Evolutionary conservation across 106 monocot species (phyloP).

Genomic region (Dendrobium huoshanense): DNA sequence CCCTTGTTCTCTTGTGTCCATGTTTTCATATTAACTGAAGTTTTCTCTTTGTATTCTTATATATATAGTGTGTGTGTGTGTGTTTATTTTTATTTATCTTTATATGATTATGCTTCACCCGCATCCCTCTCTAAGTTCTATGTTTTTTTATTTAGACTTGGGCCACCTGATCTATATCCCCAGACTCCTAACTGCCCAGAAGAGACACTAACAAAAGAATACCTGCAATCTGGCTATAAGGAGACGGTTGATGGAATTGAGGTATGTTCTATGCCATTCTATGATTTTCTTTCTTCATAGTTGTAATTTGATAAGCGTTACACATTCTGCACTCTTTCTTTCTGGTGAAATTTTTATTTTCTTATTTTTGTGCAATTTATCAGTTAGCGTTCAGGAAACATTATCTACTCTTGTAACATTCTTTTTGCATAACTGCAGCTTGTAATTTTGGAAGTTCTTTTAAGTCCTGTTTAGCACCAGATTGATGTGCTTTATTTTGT

Average conservation of each 20-base stretch:
- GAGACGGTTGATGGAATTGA: conserved; percentile 98
- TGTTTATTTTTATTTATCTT: no score
- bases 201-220: conserved; percentile 84
- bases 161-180: conserved; percentile 89
- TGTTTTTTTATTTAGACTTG: conserved; percentile 46
- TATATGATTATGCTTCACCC: background rate
- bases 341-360: background rate
- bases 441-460: background rate
- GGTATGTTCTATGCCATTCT: conserved; percentile 35
- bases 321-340: background rate
- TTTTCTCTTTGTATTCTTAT: background rate
- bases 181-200: conserved; percentile 89
- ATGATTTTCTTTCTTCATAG: background rate
- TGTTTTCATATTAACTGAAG: background rate
- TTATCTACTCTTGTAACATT: background rate
- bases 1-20: background rate
- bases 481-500: conserved; percentile 1
- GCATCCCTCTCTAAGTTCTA: background rate
- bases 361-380: background rate
- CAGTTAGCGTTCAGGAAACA: background rate
- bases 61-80: background rate
- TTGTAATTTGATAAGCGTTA: background rate
- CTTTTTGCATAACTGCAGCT: background rate
- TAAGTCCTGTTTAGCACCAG: background rate
- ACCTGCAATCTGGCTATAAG: conserved; percentile 87